Conservation (phyloP, 768 basidiomycete genomes). For the Leccinum aurantiacum region DNA sequence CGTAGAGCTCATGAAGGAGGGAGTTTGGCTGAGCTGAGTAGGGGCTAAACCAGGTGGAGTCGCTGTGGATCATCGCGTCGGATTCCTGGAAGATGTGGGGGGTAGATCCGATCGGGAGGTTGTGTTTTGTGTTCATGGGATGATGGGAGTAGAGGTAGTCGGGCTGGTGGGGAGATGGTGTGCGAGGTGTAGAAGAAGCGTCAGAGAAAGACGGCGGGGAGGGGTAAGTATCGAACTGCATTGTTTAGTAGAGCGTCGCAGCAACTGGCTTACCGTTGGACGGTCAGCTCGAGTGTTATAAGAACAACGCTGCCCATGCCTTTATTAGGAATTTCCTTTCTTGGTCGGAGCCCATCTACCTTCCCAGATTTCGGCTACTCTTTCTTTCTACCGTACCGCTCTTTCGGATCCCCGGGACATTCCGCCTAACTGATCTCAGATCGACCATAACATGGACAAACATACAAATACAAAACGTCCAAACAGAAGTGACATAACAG, state of each 20-base stretch:
- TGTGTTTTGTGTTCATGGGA: constrained; percentile 38
- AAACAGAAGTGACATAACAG: constrained; percentile 31
- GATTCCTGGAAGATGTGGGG: constrained; percentile 52
- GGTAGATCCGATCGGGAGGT: constrained; percentile 41
- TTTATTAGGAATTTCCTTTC: constrained; percentile 26
- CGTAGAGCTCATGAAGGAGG: constrained; percentile 72
- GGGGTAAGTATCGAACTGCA: constrained; percentile 64
- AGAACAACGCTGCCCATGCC: constrained; percentile 33
- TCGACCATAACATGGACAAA: constrained; percentile 12
- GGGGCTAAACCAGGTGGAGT: constrained; percentile 35
- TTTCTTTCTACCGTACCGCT: constrained; percentile 36
- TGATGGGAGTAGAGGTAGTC: constrained; percentile 31
- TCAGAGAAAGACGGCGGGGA: constrained; percentile 55
- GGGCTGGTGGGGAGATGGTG: constrained; percentile 60
- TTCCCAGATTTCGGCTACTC: constrained; percentile 41
- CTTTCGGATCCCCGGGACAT: constrained; percentile 34
- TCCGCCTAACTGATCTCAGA: constrained; percentile 34
- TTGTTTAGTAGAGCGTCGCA: constrained; percentile 27
- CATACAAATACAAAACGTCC: constrained; percentile 9
- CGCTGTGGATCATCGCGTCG: constrained; percentile 38
- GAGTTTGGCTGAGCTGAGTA: constrained; percentile 44
- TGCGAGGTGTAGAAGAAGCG: constrained; percentile 66
- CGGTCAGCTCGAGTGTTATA: constrained; percentile 28
- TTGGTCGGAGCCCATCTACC: constrained; percentile 23
- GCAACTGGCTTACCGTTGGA: constrained; percentile 17